Evolutionary conservation across 192 early-diverging fungal species (phyloP).

Genomic region (Rhizophagus clarus): DNA sequence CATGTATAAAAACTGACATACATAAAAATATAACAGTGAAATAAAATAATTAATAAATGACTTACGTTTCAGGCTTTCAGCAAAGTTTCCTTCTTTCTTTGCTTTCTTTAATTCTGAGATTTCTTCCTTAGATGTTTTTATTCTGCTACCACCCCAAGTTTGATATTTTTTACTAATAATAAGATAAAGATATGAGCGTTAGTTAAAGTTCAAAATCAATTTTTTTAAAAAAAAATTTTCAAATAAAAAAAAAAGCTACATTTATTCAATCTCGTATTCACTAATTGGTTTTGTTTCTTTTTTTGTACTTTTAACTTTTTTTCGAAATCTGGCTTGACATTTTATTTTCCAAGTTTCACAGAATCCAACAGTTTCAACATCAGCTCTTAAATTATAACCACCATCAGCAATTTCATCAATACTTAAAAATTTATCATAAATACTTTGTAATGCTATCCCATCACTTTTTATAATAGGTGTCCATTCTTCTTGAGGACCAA

Average conservation of each 20-base stretch:
- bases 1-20: constrained; percentile 13
- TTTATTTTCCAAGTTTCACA: constrained; percentile 70
- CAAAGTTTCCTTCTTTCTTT: constrained; percentile 67
- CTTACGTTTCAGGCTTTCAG: constrained; percentile 68
- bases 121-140: constrained; percentile 58
- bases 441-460: constrained; percentile 66
- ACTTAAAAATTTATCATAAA: constrained; percentile 68
- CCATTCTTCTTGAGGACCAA: constrained; percentile 83
- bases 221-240: not conserved
- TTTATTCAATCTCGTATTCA: constrained; percentile 67
- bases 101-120: constrained; percentile 61
- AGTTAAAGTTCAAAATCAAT: not conserved
- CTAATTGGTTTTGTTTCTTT: constrained; percentile 53
- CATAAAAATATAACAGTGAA: not conserved
- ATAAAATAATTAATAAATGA: not conserved
- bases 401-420: constrained; percentile 60
- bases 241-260: constrained; percentile 50
- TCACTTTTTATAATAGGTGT: constrained; percentile 51
- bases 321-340: constrained; percentile 70
- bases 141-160: constrained; percentile 68
- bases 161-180: constrained; percentile 70
- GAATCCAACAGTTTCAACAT: constrained; percentile 72
- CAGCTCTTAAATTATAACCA: constrained; percentile 62
- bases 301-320: constrained; percentile 51
- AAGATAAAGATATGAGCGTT: not conserved